Evolutionary conservation across 192 early-diverging fungal species (phyloP), one percentile per base, ranked within the genome.

Genomic region (Umbelopsis sp.): DNA sequence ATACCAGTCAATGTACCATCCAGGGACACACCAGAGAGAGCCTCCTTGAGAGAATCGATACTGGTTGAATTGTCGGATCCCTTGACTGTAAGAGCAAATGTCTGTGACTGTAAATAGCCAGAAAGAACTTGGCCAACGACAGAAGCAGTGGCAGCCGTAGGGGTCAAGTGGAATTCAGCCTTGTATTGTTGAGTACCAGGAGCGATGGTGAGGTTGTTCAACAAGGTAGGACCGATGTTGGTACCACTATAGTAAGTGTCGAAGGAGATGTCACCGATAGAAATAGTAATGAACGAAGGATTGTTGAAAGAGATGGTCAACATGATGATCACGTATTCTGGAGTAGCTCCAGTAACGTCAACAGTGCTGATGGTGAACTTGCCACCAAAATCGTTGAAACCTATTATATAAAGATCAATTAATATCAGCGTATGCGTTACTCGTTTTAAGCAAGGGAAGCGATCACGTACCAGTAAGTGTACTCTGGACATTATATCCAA

Each of bases 201-300:
- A 33, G 64, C 46, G 50, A 87, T 67, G 6, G 75, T 66, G 47
- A 81, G 69, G 71, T 81, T 66, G 8, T 50, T 53, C 27, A 87
- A 70, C 15, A 78, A 50, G 11, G 79, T 80, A 55, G 51, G 72
- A 64, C 86, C 86, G 47, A 85, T 58, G 1, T 74, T 48, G 37
- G 66, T 48, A 12, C 77, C 74, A n/a, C 82, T 20, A 44, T 68
- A 80, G 22, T 73, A 66, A 35, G 84, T 78, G 35, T 75, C 55
- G 45, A 86, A 84, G 35, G 69, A 51, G 30, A 85, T 77, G 55
- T 79, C 75, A 41, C 81, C 81, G 53, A 82, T 70, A 47, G 73
- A 61, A 66, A 88, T 88, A 66, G 78, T 78, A 44, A 88, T 76
- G 58, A 78, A 79, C 21, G 86, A 86, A 20, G 83, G 83, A 68